Evolutionary conservation across 495 filamentous ascomycete genomes (phyloP), one percentile per base, ranked within the genome.

Genomic region (Aspergillus olivimuriae): DNA sequence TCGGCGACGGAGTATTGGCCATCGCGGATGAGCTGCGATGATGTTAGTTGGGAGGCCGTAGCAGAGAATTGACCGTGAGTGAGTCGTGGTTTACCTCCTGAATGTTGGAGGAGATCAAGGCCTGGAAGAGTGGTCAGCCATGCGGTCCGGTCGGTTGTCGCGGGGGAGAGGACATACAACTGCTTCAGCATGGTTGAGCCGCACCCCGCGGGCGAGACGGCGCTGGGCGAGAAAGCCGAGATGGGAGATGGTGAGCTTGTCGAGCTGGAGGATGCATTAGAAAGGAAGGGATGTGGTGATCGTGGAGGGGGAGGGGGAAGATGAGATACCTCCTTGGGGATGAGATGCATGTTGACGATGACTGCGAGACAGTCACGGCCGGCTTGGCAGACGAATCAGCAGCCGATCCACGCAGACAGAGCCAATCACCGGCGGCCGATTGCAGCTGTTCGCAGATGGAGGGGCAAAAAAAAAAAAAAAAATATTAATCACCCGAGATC

Each of bases 171-270:
- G 42, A 69, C 81, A 50, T 77, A 94, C 89, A 37, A 78, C 83
- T 39, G 92, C 87, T 69, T 98, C 92, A 17, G 84, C 72, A 70
- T 97, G 88, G 62, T 98, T 98, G 52, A 98, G 68, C 50, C 79
- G 83, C 21, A 96, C 78, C 39, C 92, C 92, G 45, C 92, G 74
- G 34, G 92, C 92, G 30, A 98, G 82, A 41, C 92, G 81, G 31
- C 80, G 75, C 70, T 98, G 92, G 44, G 92, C 92, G 42, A 96
- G 75, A 46, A 85, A 75, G 39, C 94, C 92, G 36, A 94, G 66
- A 57, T 95, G 89, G 21, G 89, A 90, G 60, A 94, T 91, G 55
- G 81, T 75, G 66, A 98, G 87, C 78, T 98, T 98, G 73, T 98
- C 92, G 52, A 97, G 70, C 94, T 97, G 17, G 34, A 14, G 20